A percentile compares a stretch with the other conserved stretches of the same genome.
Conservation (phyloP, 2,329 filamentous ascomycete genomes). For the Xylariaceae sp. region DNA sequence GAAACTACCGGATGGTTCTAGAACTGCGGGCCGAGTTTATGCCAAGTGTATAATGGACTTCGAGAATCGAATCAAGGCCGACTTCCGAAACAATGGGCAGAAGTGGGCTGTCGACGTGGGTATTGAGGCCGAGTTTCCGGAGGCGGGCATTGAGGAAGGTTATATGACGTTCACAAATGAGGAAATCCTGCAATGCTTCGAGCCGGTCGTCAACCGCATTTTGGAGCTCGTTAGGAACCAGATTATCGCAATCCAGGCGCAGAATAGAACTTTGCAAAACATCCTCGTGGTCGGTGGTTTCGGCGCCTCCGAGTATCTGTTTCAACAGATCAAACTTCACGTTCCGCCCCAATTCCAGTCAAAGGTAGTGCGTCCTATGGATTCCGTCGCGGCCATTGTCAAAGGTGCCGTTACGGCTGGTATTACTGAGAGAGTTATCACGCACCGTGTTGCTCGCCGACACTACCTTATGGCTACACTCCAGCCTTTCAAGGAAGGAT, state of each 20-base stretch:
- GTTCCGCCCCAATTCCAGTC: constrained; percentile 97
- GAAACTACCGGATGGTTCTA: constrained; percentile 95
- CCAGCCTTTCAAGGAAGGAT: constrained; percentile 97
- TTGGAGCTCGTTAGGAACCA: constrained; percentile 94
- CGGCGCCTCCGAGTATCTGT: constrained; percentile 95
- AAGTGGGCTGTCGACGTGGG: constrained; percentile 99
- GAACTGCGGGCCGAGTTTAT: constrained; percentile 96
- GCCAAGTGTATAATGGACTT: constrained; percentile 99
- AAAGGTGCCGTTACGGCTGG: constrained; percentile 97
- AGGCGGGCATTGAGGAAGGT: constrained; percentile 95
- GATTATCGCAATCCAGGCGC: constrained; percentile 97
- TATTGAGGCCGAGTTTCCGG: constrained; percentile 96
- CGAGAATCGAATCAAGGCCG: constrained; percentile 98
- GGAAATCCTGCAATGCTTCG: constrained; percentile 97
- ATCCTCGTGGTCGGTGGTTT: constrained; percentile 97
- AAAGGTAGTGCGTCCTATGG: constrained; percentile 97
- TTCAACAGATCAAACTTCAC: constrained; percentile 98
- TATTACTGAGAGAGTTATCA: constrained; percentile 95
- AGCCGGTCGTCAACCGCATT: constrained; percentile 96
- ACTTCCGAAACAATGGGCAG: constrained; percentile 98
- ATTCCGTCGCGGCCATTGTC: constrained; percentile 96
- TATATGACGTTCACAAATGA: constrained; percentile 99
- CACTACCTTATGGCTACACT: constrained; percentile 99
- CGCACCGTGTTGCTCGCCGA: constrained; percentile 90
- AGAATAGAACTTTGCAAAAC: constrained; percentile 90